Conservation (phyloP, 2,329 filamentous ascomycete genomes). For the Colletotrichum limetticola region DNA sequence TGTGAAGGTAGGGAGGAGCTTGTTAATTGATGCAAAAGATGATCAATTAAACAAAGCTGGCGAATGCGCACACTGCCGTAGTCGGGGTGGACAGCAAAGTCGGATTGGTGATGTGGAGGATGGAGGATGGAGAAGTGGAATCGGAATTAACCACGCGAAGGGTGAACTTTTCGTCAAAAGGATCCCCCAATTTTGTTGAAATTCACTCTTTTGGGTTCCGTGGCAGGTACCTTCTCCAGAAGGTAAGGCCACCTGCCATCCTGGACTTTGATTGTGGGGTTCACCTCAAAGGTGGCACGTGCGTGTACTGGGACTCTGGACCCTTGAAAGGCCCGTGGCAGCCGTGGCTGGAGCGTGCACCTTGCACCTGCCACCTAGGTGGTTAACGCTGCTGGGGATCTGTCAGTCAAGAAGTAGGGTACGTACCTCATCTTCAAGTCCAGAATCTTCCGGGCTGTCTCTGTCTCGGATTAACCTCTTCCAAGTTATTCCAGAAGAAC, state of each 20-base stretch:
- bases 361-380: slow-evolving; percentile 15
- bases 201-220: slow-evolving; percentile 36
- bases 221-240: slow-evolving; percentile 28
- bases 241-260: slow-evolving; percentile 30
- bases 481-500: slow-evolving; percentile 26
- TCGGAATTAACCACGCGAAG: slow-evolving; percentile 20
- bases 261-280: slow-evolving; percentile 31
- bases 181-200: slow-evolving; percentile 35
- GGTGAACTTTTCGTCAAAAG: slow-evolving; percentile 30
- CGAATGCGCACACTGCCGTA: slow-evolving; percentile 12
- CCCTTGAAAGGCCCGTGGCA: slow-evolving; percentile 21
- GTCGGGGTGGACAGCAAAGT: slow-evolving; percentile 8
- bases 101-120: slow-evolving; percentile 25
- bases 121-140: slow-evolving; percentile 35
- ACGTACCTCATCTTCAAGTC: too few species aligned
- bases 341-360: slow-evolving; percentile 5
- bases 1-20: slow-evolving; percentile 34
- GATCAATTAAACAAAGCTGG: slow-evolving; percentile 25
- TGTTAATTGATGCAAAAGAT: slow-evolving; percentile 10
- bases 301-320: slow-evolving; percentile 22
- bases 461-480: slow-evolving; percentile 1
- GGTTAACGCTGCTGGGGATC: background rate
- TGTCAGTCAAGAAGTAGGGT: background rate
- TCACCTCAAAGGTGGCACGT: slow-evolving; percentile 25
- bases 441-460: background rate